Percentiles rank a stretch among this genome's conserved stretches.
Conservation (phyloP, 371 early-diverging fungal species). For the Basidiobolus meristosporus region DNA sequence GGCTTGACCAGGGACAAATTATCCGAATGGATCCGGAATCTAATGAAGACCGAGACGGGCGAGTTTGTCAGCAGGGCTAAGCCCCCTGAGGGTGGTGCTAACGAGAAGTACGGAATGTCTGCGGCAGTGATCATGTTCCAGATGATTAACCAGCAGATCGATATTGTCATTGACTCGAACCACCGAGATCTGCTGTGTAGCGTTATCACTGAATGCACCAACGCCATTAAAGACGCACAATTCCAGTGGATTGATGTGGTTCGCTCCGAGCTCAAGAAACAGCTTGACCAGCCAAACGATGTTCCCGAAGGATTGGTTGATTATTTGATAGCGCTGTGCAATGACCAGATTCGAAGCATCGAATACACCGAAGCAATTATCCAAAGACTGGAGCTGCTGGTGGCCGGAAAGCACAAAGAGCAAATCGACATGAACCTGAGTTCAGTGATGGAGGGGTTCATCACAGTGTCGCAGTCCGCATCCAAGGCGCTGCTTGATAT, state of each 20-base stretch:
- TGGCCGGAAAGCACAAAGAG: conserved; percentile 42
- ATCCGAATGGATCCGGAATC: conserved; percentile 76
- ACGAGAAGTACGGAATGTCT: conserved; percentile 57
- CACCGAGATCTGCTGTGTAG: conserved; percentile 72
- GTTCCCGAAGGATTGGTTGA: conserved; percentile 68
- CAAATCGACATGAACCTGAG: conserved; percentile 36
- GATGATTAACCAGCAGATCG: conserved; percentile 91
- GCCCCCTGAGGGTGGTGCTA: conserved; percentile 59
- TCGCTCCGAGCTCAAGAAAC: conserved; percentile 46
- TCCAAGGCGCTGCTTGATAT: conserved; percentile 57
- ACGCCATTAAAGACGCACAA: conserved; percentile 61
- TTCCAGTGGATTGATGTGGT: conserved; percentile 55
- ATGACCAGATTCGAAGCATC: conserved; percentile 72
- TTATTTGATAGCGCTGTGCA: conserved; percentile 84
- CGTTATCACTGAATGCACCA: conserved; percentile 70
- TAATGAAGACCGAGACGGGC: conserved; percentile 62
- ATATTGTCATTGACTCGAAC: conserved; percentile 61
- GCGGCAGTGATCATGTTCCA: conserved; percentile 79
- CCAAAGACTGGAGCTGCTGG: conserved; percentile 34
- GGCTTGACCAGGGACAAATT: conserved; percentile 68
- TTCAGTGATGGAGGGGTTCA: conserved; percentile 54
- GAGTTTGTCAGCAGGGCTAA: conserved; percentile 52
- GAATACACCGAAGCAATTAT: conserved; percentile 73
- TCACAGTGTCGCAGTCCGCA: conserved; percentile 52
- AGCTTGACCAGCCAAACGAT: conserved; percentile 44